phyloP scores from a whole-genome alignment of 352 stramenopile genomes.

The Phytophthora syringae region DNA sequence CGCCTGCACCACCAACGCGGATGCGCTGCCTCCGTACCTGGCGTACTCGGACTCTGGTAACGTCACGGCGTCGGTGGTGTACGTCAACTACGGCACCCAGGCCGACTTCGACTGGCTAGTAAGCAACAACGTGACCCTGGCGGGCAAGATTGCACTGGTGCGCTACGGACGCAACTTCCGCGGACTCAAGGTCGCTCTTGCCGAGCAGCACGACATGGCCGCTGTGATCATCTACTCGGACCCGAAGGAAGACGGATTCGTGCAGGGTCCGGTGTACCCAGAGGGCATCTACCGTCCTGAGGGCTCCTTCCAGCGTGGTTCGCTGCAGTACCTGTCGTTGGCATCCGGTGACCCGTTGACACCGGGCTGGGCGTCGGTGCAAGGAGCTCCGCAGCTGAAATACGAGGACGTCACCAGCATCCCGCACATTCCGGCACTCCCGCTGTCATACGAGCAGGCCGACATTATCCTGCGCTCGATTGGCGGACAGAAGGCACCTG shows the following conservation, averaged over 20 bases:
- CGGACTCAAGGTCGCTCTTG: slow-evolving; percentile 74
- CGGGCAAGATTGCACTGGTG: slow-evolving; percentile 74
- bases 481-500: slow-evolving; percentile 46
- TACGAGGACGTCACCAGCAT: slow-evolving; percentile 47
- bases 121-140: slow-evolving; percentile 55
- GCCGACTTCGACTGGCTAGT: slow-evolving; percentile 78
- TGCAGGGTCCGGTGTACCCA: slow-evolving; percentile 67
- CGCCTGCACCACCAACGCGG: slow-evolving; percentile 51
- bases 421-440: slow-evolving; percentile 62
- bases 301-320: slow-evolving; percentile 82
- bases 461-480: slow-evolving; percentile 61
- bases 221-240: slow-evolving; percentile 90
- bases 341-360: slow-evolving; percentile 65
- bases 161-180: slow-evolving; percentile 72
- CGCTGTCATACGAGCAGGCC: slow-evolving; percentile 75
- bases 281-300: slow-evolving; percentile 75
- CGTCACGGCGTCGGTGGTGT: slow-evolving; percentile 71
- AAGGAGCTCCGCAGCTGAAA: slow-evolving; percentile 39
- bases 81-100: slow-evolving; percentile 81
- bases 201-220: slow-evolving; percentile 67
- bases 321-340: slow-evolving; percentile 65
- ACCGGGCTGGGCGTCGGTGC: slow-evolving; percentile 46
- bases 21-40: slow-evolving; percentile 61
- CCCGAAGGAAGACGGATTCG: slow-evolving; percentile 82
- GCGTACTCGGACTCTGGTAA: slow-evolving; percentile 78